Percentiles rank a stretch among this genome's conserved stretches.
Conservation (phyloP, 768 basidiomycete genomes). For the Kwoniella bestiolae region DNA sequence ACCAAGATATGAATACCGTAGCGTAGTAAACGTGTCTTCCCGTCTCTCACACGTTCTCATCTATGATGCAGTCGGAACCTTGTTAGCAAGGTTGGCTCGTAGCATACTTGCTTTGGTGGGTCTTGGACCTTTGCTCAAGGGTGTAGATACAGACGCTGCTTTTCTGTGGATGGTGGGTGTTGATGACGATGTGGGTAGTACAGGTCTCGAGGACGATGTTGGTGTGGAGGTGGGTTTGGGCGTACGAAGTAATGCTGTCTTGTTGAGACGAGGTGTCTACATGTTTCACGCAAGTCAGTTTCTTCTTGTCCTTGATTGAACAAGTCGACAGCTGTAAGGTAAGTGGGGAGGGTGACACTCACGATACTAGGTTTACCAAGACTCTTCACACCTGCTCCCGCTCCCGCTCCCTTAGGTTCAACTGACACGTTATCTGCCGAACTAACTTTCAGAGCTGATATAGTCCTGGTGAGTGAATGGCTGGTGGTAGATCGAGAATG, state of each 20-base stretch:
- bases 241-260: conserved; percentile 31
- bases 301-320: no score
- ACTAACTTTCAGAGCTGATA: conserved; percentile 18
- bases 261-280: conserved; percentile 37
- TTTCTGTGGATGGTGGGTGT: not conserved
- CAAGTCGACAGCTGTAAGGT: no score
- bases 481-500: conserved; percentile 2
- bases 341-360: conserved; percentile 10
- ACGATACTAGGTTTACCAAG: conserved; percentile 41
- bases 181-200: not conserved
- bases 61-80: no score
- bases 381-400: conserved; percentile 33
- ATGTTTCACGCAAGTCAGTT: no score
- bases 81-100: no score
- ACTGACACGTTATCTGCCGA: conserved; percentile 3
- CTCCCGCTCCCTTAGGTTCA: conserved; percentile 6
- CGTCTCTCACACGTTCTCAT: no score
- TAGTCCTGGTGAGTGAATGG: conserved; percentile 15
- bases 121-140: conserved; percentile 17
- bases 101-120: conserved; percentile 44
- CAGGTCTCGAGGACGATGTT: not conserved
- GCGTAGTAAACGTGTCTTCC: no score
- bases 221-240: conserved; percentile 12
- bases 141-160: not conserved
- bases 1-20: no score